These are phyloP conservation scores for Phoma sp. DNA, from an alignment of 2,329 filamentous ascomycete genomes.

Conservation along the genomic window DNA sequence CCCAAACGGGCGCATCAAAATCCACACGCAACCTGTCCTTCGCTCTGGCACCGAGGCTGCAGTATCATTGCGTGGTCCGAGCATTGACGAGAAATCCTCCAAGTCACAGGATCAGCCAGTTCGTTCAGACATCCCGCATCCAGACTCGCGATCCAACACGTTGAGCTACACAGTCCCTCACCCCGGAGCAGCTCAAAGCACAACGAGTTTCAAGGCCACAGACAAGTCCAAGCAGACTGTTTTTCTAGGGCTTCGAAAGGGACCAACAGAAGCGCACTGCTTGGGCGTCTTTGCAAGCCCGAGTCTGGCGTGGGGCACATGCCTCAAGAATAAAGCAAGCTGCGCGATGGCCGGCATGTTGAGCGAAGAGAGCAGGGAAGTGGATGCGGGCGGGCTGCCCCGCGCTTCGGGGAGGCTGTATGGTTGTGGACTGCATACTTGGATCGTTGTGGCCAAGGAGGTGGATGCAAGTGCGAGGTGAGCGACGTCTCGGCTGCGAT, in stretches of 20 bases:
- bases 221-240: slow-evolving; percentile 7
- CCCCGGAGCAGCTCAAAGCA: slow-evolving; percentile 6
- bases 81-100: slow-evolving; percentile 11
- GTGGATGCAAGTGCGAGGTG: not conserved
- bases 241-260: slow-evolving; percentile 26
- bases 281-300: slow-evolving; percentile 25
- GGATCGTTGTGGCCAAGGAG: slow-evolving; percentile 19
- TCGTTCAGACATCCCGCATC: slow-evolving; percentile 33
- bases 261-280: slow-evolving; percentile 21
- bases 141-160: slow-evolving; percentile 12
- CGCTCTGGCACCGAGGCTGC: slow-evolving; percentile 17
- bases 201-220: not conserved
- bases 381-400: slow-evolving; percentile 20
- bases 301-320: slow-evolving; percentile 32
- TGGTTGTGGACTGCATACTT: slow-evolving; percentile 23
- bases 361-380: slow-evolving; percentile 19
- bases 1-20: slow-evolving; percentile 31
- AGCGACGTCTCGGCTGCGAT: not conserved
- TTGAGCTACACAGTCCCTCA: slow-evolving; percentile 11
- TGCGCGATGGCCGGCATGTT: slow-evolving; percentile 18
- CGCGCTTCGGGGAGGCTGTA: slow-evolving; percentile 20
- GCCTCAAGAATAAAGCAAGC: slow-evolving; percentile 30
- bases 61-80: slow-evolving; percentile 3
- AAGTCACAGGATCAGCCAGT: slow-evolving; percentile 10
- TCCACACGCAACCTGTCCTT: slow-evolving; percentile 22